Evolutionary conservation across 352 stramenopile genomes (phyloP), one percentile per base, ranked within the genome.

Genomic region (Pythium oligandrum): DNA sequence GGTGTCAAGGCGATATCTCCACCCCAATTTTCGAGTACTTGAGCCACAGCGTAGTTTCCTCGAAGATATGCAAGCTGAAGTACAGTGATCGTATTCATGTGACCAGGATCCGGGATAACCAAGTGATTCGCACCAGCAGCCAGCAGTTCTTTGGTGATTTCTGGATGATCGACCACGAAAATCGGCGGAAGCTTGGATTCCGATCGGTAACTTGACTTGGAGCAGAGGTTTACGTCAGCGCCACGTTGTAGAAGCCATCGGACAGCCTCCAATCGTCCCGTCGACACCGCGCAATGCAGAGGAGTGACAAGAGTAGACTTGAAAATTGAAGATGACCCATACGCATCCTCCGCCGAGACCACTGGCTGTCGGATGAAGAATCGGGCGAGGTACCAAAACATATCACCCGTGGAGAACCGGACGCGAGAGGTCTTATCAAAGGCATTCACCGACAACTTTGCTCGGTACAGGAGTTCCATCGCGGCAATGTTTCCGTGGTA

Each of bases 81-180:
- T 36, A 89, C 83, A 2, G 83, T 90, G 46, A 93, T 81, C n/a
- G 80, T 91, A 51, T 93, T 93, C 71, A 88, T 86, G 44, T 89
- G 82, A 6, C 83, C 83, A 9, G 83, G 77, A 54, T 91, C 81
- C 0, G 83, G 83, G 42, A 93, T 88, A 10, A 80, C 80, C 4
- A 93, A 67, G 48, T 88, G 78, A 51, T 93, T 91, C 1, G 81
- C 83, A 5, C 83, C 72, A 30, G 76, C 68, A 5, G 68, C 61
- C 3, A 93, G 65, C 47, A 92, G 43, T 9, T 83, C 77, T 36
- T 85, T 78, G 11, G 85, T 76, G 43, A 93, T 90, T 40, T 92
- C 80, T 0, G 83, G 83, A 36, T 91, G 81, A 34, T 93, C 83
- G 3, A 79, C 83, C 0, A 90, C 46, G 50, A 93, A 93, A 58